phyloP scores from a whole-genome alignment of 805 yeast genomes.

The Pichia californica region DNA sequence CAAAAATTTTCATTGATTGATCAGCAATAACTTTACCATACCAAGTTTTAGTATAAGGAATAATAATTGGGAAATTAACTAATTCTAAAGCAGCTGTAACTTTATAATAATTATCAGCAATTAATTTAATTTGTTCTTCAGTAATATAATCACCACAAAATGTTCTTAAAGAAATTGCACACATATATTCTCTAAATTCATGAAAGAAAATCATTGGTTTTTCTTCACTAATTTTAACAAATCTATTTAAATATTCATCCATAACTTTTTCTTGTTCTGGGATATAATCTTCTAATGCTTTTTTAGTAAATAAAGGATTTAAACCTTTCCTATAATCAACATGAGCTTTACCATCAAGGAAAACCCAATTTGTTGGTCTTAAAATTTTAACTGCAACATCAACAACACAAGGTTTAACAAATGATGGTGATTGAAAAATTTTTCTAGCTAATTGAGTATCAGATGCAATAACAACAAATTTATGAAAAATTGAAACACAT shows the following conservation, averaged over 20 bases:
- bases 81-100: constrained; percentile 95
- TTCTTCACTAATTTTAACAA: constrained; percentile 46
- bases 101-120: constrained; percentile 87
- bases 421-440: constrained; percentile 75
- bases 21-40: constrained; percentile 92
- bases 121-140: constrained; percentile 78
- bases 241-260: constrained; percentile 71
- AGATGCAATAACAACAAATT: constrained; percentile 92
- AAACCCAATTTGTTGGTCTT: constrained; percentile 97
- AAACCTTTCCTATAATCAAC: constrained; percentile 86
- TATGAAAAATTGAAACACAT: constrained; percentile 97
- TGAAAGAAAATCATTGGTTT: constrained; percentile 79
- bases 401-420: constrained; percentile 95
- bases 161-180: constrained; percentile 87
- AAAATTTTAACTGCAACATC: constrained; percentile 93
- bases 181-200: constrained; percentile 91
- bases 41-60: constrained; percentile 97
- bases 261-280: constrained; percentile 81
- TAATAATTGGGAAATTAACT: constrained; percentile 94
- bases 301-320: constrained; percentile 81
- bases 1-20: constrained; percentile 88
- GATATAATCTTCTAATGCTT: constrained; percentile 76
- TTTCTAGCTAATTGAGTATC: constrained; percentile 84
- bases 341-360: constrained; percentile 92
- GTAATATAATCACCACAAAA: constrained; percentile 95